phyloP scores from a whole-genome alignment of 139 green algal genomes.

The Eudorina sp. region DNA sequence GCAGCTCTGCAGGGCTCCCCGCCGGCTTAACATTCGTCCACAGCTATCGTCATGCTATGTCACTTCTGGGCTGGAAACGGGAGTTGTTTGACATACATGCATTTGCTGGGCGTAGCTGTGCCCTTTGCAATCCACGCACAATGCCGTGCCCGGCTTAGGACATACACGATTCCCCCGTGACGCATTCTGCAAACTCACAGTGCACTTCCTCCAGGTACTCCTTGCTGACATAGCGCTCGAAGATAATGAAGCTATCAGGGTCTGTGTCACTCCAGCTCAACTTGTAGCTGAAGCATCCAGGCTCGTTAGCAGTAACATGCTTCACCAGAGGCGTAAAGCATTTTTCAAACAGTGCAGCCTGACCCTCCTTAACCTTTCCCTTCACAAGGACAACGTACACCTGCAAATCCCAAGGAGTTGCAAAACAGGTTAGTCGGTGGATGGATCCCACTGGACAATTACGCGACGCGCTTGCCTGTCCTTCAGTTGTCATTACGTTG shows the following conservation, averaged over 20 bases:
- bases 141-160: no score
- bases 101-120: no score
- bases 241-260: constrained; percentile 56
- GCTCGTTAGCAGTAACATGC: constrained; percentile 49
- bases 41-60: not conserved
- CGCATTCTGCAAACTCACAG: constrained; percentile 40
- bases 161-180: no score
- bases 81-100: no score
- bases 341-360: constrained; percentile 10
- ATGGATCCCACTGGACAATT: no score
- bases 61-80: no score
- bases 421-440: no score
- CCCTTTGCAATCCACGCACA: no score
- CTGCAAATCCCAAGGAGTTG: not conserved
- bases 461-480: constrained; percentile 22
- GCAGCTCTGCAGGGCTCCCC: no score
- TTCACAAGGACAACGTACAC: constrained; percentile 30
- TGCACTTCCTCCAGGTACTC: constrained; percentile 58
- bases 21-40: no score
- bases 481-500: not conserved
- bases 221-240: constrained; percentile 53
- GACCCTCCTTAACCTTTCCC: constrained; percentile 10
- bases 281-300: constrained; percentile 46
- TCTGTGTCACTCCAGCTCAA: constrained; percentile 29
- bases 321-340: constrained; percentile 26